Evolutionary conservation across 2,329 filamentous ascomycete species (phyloP), one percentile per base, ranked within the genome.

Genomic region (Helotiales sp.): DNA sequence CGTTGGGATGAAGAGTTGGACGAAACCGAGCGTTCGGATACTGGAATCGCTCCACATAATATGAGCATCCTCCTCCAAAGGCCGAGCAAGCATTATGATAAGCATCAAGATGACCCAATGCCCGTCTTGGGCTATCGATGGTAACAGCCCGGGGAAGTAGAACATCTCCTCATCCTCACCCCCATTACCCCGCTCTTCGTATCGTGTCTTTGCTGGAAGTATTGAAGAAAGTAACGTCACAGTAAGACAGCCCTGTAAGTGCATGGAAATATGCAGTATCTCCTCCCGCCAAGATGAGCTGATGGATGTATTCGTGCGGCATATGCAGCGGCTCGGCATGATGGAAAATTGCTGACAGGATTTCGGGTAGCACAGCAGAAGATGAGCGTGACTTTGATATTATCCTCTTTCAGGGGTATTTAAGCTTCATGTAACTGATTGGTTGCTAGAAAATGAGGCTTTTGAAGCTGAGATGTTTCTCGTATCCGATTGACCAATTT

Each of bases 141-240:
- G 17, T 55, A 24, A 15, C 47, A 10, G 47, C 20, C 11, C 8
- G 4, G 13, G n/a, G n/a, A n/a, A n/a, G n/a, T n/a, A n/a, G 45
- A 49, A 10, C 50, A 30, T n/a, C 28, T 32, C 15, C 22, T 6
- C 49, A 7, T 28, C n/a, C n/a, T n/a, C 1, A n/a, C n/a, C 11
- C 15, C 28, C 26, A 20, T 55, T 55, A 55, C 50, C 50, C 50
- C 50, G 50, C 50, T 5, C 17, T 55, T 55, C 28, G 50, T 55
- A 55, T 55, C n/a, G 2, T 6, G 6, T 34, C 28, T 20, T 20
- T 17, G 15, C 22, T 11, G 10, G 7, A 50, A 28, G 22, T 11
- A 40, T 43, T n/a, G 8, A n/a, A 8, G 3, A 24, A 26, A 10
- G 55, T 58, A 58, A 58, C 55, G 55, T 55, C 30, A 22, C 50